Evolutionary conservation across 2,329 filamentous ascomycete species (phyloP), one percentile per base, ranked within the genome.

Genomic region (Colletotrichum lindemuthianum): DNA sequence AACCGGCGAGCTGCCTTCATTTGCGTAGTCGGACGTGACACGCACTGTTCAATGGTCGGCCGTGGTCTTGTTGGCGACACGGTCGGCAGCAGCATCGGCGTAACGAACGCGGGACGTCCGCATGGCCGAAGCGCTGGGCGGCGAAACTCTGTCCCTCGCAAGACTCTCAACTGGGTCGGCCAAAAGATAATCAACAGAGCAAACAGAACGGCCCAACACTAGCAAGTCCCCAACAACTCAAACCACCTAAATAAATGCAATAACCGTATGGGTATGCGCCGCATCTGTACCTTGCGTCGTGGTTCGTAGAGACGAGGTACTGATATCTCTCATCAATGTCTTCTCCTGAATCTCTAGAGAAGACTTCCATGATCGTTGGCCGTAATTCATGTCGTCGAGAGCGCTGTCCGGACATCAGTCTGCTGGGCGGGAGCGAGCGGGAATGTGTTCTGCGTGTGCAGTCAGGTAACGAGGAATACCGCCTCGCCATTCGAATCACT

Each of bases 401-500:
- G 61, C 41, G 43, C 57, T 49, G 63, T 47, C 59, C 47, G 57
- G 24, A 53, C 58, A 56, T 51, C 15, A 52, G 58, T 39, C 52
- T 63, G 58, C 34, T 16, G 59, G 47, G 59, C 58, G 58, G 51
- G 51, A 37, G 24, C 24, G 24, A 51, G 63, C 58, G 51, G 58
- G 51, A 33, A 43, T 48, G 12, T 51, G 58, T 52, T 61, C 58
- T 61, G 63, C 63, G 47, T 57, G 37, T 65, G 58, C 63, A 63
- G 52, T 24, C 24, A 24, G 34, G 24, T 48, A 57, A 63, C 41
- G 59, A 63, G 60, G 37, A 24, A 49, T 54, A 41, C 64, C 49
- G 59, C 52, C 40, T 61, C 52, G 59, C 51, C 53, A 34, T 39
- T 43, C 58, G 15, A 39, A 59, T 81, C 77, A 84, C 77, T 85